Evolutionary conservation across 2,329 filamentous ascomycete species (phyloP), one percentile per base, ranked within the genome.

Genomic region (Hyphodiscus sp.): DNA sequence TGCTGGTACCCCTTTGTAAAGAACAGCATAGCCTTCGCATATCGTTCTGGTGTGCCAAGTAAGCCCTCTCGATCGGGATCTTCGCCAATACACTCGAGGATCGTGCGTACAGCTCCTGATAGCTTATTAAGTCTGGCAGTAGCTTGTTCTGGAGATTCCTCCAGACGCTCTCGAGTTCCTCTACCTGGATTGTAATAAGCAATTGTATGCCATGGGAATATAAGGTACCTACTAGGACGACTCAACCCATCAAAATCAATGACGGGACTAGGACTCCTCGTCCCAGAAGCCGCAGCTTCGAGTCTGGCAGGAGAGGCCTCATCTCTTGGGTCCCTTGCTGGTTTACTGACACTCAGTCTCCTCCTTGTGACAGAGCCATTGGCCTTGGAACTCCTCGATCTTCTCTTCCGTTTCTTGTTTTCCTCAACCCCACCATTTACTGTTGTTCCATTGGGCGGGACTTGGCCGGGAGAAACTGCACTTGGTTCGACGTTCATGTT

Each of bases 1-100:
- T 96, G 85, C 74, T 97, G 91, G 69, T 99, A 99, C 44, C 94
- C 94, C 70, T 95, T 91, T 6, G 94, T 99, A 71, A 99, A 91
- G 76, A 87, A 95, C 58, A 97, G 82, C 81, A 99, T 85, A 15
- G 94, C 94, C 72, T 96, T 94, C 46, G 94, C 92, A 70, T 97
- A 99, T 57, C 94, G 81, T 65, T 87, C 83, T 0, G 94, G 94
- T 0, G 84, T 87, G 42, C 76, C 82, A 16, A 85, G 73, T 42
- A 87, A 71, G 43, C 84, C 83, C 58, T 84, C 80, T 30, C 84
- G 77, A 60, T 83, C 76, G 0, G 83, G 81, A 60, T 87, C 82
- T 69, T 87, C 84, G 61, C 84, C 84, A 29, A 87, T 73, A 61
- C 83, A 87, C 67, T 87, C 84, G 29, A 87, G 78, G 15, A 87